phyloP scores from a whole-genome alignment of 2,329 filamentous ascomycete species.

The Xylaria sp. region DNA sequence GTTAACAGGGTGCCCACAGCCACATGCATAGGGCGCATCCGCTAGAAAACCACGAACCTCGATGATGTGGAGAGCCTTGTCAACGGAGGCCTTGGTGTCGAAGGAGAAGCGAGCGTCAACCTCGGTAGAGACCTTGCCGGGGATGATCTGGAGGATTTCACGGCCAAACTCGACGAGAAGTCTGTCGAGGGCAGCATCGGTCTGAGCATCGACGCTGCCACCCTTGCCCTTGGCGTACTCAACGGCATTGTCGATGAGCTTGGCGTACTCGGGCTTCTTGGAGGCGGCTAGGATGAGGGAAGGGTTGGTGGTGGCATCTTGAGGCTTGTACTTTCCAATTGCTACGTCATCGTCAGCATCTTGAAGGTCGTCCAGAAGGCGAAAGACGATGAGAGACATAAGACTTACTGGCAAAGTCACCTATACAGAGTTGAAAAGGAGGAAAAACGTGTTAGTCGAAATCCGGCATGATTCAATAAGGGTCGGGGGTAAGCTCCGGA shows the following conservation, averaged over 20 bases:
- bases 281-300: constrained; percentile 96
- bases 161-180: constrained; percentile 97
- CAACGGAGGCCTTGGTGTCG: constrained; percentile 82
- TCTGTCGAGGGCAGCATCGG: constrained; percentile 84
- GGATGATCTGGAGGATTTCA: constrained; percentile 94
- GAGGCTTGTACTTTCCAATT: constrained; percentile 99
- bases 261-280: constrained; percentile 95
- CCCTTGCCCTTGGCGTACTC: constrained; percentile 76
- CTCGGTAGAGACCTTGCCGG: constrained; percentile 98
- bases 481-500: not conserved
- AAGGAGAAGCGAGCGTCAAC: constrained; percentile 96
- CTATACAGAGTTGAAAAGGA: constrained; percentile 37
- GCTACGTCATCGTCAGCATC: constrained; percentile 45
- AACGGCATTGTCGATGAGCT: constrained; percentile 81
- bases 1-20: constrained; percentile 9
- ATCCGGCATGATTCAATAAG: constrained; percentile 1
- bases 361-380: not conserved
- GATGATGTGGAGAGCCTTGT: constrained; percentile 97
- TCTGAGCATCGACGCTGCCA: constrained; percentile 67
- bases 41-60: constrained; percentile 57
- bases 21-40: not conserved
- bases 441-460: constrained; percentile 30
- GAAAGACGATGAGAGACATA: not conserved
- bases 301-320: constrained; percentile 99
- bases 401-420: constrained; percentile 69